phyloP scores from a whole-genome alignment of 257 asterid species.

The Solanum piurae region DNA sequence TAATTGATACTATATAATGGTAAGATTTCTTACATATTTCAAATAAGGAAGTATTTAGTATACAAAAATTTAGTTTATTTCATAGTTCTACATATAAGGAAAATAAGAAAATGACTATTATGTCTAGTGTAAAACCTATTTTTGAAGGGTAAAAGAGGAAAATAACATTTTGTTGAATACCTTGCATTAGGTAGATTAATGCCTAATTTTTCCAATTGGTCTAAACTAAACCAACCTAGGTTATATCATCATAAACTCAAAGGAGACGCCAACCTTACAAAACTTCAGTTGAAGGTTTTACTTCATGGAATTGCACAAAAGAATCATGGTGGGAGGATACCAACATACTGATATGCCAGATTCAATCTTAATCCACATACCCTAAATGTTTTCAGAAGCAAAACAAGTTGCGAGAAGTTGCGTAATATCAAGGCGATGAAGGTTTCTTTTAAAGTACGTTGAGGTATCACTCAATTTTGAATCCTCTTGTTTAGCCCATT shows the following conservation, averaged over 20 bases:
- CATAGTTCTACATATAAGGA: not conserved
- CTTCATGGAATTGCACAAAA: not conserved
- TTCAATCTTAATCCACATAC: not conserved
- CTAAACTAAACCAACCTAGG: not conserved
- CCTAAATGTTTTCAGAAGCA: too few relatives aligned
- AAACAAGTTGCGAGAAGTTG: not conserved
- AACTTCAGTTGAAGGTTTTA: too few relatives aligned
- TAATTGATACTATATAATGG: too few relatives aligned
- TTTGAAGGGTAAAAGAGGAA: not conserved
- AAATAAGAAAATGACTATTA: not conserved
- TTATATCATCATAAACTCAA: not conserved
- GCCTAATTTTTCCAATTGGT: not conserved
- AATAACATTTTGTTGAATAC: not conserved
- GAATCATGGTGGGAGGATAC: not conserved
- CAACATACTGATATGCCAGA: not conserved
- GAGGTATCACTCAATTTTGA: not conserved
- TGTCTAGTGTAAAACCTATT: not conserved
- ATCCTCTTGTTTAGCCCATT: not conserved
- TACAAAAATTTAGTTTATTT: not conserved
- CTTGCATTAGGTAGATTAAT: not conserved
- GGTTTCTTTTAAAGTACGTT: not conserved
- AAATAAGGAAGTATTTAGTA: not conserved
- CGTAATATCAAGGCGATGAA: not conserved
- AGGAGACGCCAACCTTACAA: too few relatives aligned
- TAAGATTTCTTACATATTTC: too few relatives aligned